Conservation (phyloP, 257 asterid genomes). For the Nicotiana otophora region DNA sequence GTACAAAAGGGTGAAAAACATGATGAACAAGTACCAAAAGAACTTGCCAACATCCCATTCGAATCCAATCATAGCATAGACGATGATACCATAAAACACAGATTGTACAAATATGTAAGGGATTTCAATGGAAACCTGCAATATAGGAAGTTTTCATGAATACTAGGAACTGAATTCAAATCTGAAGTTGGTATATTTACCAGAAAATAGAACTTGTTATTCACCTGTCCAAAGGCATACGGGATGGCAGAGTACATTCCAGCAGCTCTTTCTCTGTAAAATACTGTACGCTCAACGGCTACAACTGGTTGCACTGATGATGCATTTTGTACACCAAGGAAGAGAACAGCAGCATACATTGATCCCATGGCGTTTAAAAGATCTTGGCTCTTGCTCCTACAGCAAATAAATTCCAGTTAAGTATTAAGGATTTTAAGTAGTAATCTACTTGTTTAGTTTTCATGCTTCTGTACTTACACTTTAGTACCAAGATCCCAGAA, state of each 20-base stretch:
- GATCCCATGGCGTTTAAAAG: constrained; percentile 18
- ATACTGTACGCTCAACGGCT: constrained; percentile 35
- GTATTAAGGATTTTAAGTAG: background rate
- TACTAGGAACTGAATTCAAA: background rate
- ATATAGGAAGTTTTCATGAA: background rate
- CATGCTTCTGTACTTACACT: constrained; percentile 22
- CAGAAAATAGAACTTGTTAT: background rate
- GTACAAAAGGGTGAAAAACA: constrained; percentile 6
- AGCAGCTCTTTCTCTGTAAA: constrained; percentile 39
- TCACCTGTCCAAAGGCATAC: constrained; percentile 39
- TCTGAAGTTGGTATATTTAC: background rate
- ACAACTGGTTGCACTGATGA: constrained; percentile 42
- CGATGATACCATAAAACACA: background rate
- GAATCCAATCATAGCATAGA: constrained; percentile 15
- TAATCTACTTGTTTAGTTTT: background rate
- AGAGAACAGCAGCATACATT: constrained; percentile 16
- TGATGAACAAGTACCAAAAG: constrained; percentile 11
- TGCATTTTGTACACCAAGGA: constrained; percentile 19
- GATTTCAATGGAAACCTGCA: constrained; percentile 10
- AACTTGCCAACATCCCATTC: constrained; percentile 8
- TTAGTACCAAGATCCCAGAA: constrained; percentile 58
- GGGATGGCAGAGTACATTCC: constrained; percentile 40
- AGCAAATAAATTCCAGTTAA: constrained; percentile 29
- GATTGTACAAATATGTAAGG: constrained; percentile 9
- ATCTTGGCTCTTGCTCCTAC: constrained; percentile 2